Evolutionary conservation across 2,329 filamentous ascomycete species (phyloP).

Genomic region (Sclerotinia nivalis): DNA sequence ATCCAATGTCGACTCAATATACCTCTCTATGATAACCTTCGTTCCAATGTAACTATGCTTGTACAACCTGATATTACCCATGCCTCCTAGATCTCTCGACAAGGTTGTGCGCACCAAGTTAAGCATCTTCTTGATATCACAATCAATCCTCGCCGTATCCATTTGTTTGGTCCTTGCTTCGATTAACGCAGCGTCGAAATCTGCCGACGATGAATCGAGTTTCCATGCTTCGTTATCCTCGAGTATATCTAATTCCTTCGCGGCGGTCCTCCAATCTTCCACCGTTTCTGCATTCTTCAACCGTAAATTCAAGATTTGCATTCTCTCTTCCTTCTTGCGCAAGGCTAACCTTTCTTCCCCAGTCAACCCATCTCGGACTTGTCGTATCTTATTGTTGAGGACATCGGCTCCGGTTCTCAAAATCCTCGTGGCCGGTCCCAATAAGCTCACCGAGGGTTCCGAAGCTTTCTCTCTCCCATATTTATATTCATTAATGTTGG

Average conservation of each 20-base stretch:
- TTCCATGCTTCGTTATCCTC: constrained; percentile 87
- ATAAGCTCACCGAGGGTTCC: constrained; percentile 30
- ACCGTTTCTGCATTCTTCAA: constrained; percentile 68
- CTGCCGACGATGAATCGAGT: constrained; percentile 50
- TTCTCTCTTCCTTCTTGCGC: constrained; percentile 56
- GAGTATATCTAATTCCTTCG: constrained; percentile 73
- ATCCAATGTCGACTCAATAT: constrained; percentile 75
- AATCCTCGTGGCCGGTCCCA: constrained; percentile 35
- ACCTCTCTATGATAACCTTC: constrained; percentile 82
- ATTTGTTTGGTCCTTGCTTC: constrained; percentile 69
- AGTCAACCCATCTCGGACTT: constrained; percentile 37
- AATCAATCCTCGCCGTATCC: constrained; percentile 69
- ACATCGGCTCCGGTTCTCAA: constrained; percentile 33
- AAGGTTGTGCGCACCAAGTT: constrained; percentile 78
- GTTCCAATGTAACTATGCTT: constrained; percentile 83
- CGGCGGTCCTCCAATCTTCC: constrained; percentile 73
- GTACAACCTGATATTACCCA: constrained; percentile 82
- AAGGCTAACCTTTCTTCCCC: constrained; percentile 51
- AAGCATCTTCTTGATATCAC: constrained; percentile 75
- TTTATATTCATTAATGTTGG: neutral
- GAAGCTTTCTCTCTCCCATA: constrained; percentile 2
- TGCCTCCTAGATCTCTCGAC: constrained; percentile 78
- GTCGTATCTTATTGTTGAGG: constrained; percentile 36
- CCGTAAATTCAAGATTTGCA: constrained; percentile 61
- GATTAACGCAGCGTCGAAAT: constrained; percentile 67